A percentile compares a stretch with the other conserved stretches of the same genome.
phyloP scores from a whole-genome alignment of 108 stramenopile species.

The Thalassiosira profunda region DNA sequence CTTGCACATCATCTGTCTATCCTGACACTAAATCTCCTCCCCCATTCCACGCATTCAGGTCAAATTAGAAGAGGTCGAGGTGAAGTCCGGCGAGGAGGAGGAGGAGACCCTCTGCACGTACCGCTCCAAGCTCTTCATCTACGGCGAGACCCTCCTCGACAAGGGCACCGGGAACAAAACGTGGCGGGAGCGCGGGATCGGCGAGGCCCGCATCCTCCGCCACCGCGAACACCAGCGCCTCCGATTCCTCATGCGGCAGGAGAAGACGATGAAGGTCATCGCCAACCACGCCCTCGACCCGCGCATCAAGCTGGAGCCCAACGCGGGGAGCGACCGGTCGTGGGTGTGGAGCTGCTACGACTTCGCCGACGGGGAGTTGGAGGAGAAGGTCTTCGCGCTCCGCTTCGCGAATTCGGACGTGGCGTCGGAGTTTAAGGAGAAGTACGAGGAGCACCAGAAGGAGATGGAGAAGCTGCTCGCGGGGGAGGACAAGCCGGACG shows the following conservation, averaged over 20 bases:
- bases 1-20: neutral
- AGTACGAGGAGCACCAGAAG: constrained; percentile 85
- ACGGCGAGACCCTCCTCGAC: constrained; percentile 97
- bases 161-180: constrained; percentile 97
- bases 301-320: constrained; percentile 94
- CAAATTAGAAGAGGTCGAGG: constrained; percentile 98
- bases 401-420: constrained; percentile 94
- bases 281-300: constrained; percentile 98
- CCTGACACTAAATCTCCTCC: neutral
- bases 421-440: constrained; percentile 94
- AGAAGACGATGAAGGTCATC: constrained; percentile 99
- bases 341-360: constrained; percentile 99
- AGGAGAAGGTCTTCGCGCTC: constrained; percentile 97
- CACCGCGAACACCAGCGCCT: constrained; percentile 91
- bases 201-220: constrained; percentile 95
- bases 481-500: constrained; percentile 88
- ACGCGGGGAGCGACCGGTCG: constrained; percentile 93
- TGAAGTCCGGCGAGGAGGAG: constrained; percentile 98
- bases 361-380: constrained; percentile 93
- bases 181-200: constrained; percentile 98
- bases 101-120: constrained; percentile 77
- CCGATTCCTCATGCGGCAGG: constrained; percentile 98
- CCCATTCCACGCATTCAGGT: constrained; percentile 52
- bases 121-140: constrained; percentile 97
- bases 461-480: constrained; percentile 89